phyloP scores from a whole-genome alignment of 2,329 filamentous ascomycete species.

The Penicillium sp. region DNA sequence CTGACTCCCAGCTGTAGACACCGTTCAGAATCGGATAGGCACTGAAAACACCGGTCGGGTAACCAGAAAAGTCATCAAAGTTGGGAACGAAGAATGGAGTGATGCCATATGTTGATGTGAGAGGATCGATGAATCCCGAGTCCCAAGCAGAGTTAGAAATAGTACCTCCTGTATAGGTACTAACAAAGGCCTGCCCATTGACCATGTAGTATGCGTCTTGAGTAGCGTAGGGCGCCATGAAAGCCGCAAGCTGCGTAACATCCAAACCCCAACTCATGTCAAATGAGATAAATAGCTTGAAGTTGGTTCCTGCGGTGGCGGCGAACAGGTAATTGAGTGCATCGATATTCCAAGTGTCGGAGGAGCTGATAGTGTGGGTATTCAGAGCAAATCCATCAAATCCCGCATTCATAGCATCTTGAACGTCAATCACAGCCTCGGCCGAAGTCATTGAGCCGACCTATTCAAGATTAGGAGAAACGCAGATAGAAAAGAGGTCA shows the following conservation, averaged over 20 bases:
- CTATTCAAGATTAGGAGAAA: not conserved
- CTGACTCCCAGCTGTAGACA: constrained; percentile 39
- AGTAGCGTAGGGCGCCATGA: not conserved
- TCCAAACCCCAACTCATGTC: not conserved
- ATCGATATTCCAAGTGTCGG: not conserved
- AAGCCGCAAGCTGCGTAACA: not conserved
- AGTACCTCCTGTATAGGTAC: not conserved
- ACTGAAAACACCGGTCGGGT: not conserved
- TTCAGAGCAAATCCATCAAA: constrained; percentile 1
- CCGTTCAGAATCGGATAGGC: constrained; percentile 28
- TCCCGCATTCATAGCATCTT: not conserved
- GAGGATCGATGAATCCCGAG: not conserved
- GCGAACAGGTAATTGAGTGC: not conserved
- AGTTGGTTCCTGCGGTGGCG: not conserved
- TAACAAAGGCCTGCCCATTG: not conserved
- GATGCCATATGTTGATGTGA: not conserved
- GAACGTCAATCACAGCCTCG: not conserved
- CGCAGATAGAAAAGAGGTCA: not conserved
- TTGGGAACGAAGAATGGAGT: not conserved
- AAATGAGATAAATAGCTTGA: not conserved
- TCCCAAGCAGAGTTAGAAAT: not conserved
- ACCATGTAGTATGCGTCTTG: not conserved
- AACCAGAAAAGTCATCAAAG: not conserved
- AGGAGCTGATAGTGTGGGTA: not conserved
- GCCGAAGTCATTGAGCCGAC: not conserved